Percentiles rank a stretch among this genome's conserved stretches.
Conservation (phyloP, 768 basidiomycete genomes). For the Tulasnella sp. region DNA sequence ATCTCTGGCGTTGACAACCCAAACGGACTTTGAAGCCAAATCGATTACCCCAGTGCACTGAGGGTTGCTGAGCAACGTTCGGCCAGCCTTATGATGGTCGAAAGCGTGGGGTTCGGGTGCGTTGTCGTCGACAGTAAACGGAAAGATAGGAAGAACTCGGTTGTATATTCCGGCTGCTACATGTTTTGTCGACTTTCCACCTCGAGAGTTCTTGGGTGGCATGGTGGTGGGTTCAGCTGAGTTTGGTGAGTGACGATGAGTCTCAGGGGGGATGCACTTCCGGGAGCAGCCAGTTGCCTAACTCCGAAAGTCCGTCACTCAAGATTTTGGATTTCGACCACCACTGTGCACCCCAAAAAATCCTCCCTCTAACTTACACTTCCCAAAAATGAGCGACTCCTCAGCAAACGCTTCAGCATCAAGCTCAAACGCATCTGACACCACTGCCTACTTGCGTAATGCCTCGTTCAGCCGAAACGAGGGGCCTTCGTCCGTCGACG, state of each 20-base stretch:
- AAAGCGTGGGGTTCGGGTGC: slow-evolving; percentile 8
- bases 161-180: background rate
- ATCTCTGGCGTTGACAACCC: slow-evolving; percentile 66
- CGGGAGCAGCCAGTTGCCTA: background rate
- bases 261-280: background rate
- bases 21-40: slow-evolving; percentile 75
- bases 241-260: slow-evolving; percentile 5
- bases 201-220: slow-evolving; percentile 14
- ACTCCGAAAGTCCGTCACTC: slow-evolving; percentile 13
- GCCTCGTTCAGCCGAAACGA: slow-evolving; percentile 28
- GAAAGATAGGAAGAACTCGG: slow-evolving; percentile 7
- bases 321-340: slow-evolving; percentile 22
- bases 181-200: slow-evolving; percentile 12
- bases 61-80: slow-evolving; percentile 46
- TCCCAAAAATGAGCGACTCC: slow-evolving; percentile 21
- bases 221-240: slow-evolving; percentile 12
- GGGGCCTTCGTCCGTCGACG: slow-evolving; percentile 31
- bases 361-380: slow-evolving; percentile 3
- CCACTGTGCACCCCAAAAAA: slow-evolving; percentile 7
- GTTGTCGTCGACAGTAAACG: background rate
- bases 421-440: slow-evolving; percentile 14
- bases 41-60: slow-evolving; percentile 77
- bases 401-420: slow-evolving; percentile 5
- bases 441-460: slow-evolving; percentile 21
- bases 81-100: background rate